phyloP scores from a whole-genome alignment of 23 red algal genomes.

The Gracilariopsis chorda region DNA sequence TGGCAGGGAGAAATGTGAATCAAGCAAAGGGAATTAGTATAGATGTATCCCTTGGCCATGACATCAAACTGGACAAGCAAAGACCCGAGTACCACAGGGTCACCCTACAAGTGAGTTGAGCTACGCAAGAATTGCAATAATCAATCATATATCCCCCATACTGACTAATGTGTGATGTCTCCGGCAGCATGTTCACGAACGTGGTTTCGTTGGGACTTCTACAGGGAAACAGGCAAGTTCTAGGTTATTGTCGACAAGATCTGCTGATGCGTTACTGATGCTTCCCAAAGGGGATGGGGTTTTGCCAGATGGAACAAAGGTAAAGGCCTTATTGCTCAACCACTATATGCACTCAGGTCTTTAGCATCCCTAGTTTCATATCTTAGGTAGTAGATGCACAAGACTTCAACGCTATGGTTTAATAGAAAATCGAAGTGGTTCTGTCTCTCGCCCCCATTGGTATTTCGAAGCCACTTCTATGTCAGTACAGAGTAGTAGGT shows the following conservation, averaged over 20 bases:
- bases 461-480: too few species aligned
- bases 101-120: constrained; percentile 44
- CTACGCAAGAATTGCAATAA: too few species aligned
- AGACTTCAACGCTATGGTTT: too few species aligned
- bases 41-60: background rate
- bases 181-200: background rate
- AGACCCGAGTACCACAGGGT: constrained; percentile 82
- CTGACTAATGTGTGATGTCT: too few species aligned
- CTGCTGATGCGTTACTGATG: constrained; percentile 66
- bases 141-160: too few species aligned
- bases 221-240: constrained; percentile 60
- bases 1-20: constrained; percentile 34
- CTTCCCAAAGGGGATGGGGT: constrained; percentile 21
- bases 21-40: background rate
- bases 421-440: too few species aligned
- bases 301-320: constrained; percentile 4
- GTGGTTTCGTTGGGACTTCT: constrained; percentile 32
- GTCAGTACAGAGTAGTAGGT: too few species aligned
- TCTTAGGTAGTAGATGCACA: too few species aligned
- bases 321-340: constrained; percentile 19
- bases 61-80: constrained; percentile 56
- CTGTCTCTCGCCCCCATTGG: too few species aligned
- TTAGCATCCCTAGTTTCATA: too few species aligned
- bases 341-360: background rate
- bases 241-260: constrained; percentile 33